phyloP scores from a whole-genome alignment of 306 rosid species.

The Arachis stenosperma region DNA sequence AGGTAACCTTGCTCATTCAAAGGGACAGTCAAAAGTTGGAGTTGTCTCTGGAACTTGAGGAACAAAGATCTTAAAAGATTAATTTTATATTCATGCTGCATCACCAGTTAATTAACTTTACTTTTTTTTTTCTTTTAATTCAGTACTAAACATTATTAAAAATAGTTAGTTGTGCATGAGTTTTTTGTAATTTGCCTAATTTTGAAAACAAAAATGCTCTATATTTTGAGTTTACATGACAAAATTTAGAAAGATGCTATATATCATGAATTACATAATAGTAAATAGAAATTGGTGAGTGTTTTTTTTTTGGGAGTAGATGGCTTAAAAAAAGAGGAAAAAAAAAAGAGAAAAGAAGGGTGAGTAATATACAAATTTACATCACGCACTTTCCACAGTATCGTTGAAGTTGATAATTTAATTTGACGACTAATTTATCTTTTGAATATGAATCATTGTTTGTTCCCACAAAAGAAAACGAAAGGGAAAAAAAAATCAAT shows the following conservation, averaged over 20 bases:
- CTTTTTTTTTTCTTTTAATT: background rate
- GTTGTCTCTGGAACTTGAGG: slow-evolving; percentile 69
- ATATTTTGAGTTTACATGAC: background rate
- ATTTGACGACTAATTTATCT: background rate
- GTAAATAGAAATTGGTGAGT: too few relatives aligned
- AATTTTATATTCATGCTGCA: background rate
- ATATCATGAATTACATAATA: too few relatives aligned
- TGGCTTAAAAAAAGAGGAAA: too few relatives aligned
- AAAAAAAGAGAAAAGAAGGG: too few relatives aligned
- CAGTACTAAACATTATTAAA: background rate
- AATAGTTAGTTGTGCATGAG: background rate
- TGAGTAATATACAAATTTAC: too few relatives aligned
- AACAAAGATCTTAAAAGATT: slow-evolving; percentile 51
- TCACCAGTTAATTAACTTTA: too few relatives aligned
- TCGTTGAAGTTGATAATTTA: background rate
- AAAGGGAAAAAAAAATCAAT: background rate
- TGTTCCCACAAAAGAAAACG: too few relatives aligned
- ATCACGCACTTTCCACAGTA: background rate
- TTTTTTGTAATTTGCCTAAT: slow-evolving; percentile 5
- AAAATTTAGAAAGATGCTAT: too few relatives aligned
- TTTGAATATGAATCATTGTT: background rate
- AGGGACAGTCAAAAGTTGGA: slow-evolving; percentile 76
- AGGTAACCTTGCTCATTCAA: slow-evolving; percentile 63
- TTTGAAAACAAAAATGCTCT: background rate
- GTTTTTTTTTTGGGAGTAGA: too few relatives aligned